Evolutionary conservation across 495 filamentous ascomycete species (phyloP).

Genomic region (Parmelia sp.): DNA sequence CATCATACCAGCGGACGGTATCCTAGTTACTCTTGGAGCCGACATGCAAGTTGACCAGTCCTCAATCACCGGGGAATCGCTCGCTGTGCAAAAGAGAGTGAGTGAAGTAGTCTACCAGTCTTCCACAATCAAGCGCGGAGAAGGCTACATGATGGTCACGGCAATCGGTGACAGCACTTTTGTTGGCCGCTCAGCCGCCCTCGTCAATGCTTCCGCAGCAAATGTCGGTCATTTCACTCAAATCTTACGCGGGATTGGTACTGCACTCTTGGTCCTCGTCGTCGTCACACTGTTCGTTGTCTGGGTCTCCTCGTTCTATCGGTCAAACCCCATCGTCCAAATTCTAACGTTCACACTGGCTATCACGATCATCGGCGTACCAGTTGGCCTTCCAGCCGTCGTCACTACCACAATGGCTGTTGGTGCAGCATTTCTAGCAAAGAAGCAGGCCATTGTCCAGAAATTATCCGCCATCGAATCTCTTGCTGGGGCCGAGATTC

Average conservation of each 20-base stretch:
- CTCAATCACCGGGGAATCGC: slow-evolving; percentile 84
- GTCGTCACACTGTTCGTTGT: slow-evolving; percentile 71
- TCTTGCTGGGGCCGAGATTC: slow-evolving; percentile 68
- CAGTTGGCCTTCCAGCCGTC: slow-evolving; percentile 69
- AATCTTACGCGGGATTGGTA: slow-evolving; percentile 75
- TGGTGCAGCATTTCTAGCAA: slow-evolving; percentile 66
- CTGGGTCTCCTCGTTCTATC: slow-evolving; percentile 84
- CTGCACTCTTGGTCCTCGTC: slow-evolving; percentile 68
- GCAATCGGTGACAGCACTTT: slow-evolving; percentile 82
- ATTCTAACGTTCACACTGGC: slow-evolving; percentile 81
- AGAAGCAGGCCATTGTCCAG: slow-evolving; percentile 71
- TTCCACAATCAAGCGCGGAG: slow-evolving; percentile 82
- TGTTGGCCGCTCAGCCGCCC: slow-evolving; percentile 79
- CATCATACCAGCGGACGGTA: slow-evolving; percentile 84
- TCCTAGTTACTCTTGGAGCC: slow-evolving; percentile 68
- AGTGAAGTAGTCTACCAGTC: slow-evolving; percentile 75
- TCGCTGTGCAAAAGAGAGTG: slow-evolving; percentile 78
- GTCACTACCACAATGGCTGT: slow-evolving; percentile 70
- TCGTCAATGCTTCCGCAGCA: slow-evolving; percentile 67
- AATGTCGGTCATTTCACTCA: slow-evolving; percentile 82
- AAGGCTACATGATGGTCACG: slow-evolving; percentile 73
- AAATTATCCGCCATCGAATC: slow-evolving; percentile 73
- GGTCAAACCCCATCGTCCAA: slow-evolving; percentile 63
- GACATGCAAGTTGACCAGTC: slow-evolving; percentile 91
- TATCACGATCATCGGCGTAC: slow-evolving; percentile 66